A percentile compares a stretch with the other conserved stretches of the same genome.
phyloP scores from a whole-genome alignment of 129 eudicot species.

The carrot (Daucus carota) region DH1_v3.0 NC_030385.2:1470501-1471000 shows the following conservation, averaged over 20 bases:
- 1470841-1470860: slow-evolving; percentile 1
- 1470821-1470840: neutral
- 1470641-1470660: slow-evolving; percentile 7
- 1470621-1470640: neutral
- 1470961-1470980: slow-evolving; percentile 95
- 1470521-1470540: too few species aligned
- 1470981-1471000: slow-evolving; percentile 96
- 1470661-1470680: slow-evolving; percentile 44
- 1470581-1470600: neutral
- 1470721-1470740: slow-evolving; percentile 96
- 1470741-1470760: slow-evolving; percentile 99
- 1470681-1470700: slow-evolving; percentile 90
- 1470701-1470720: slow-evolving; percentile 92
- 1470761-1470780: slow-evolving; percentile 91
- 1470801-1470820: slow-evolving; percentile 44
- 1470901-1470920: neutral
- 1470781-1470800: slow-evolving; percentile 97
- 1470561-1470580: neutral
- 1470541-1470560: neutral
- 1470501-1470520: too few species aligned
- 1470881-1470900: neutral
- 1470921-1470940: slow-evolving; percentile 28
- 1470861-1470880: neutral
- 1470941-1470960: slow-evolving; percentile 89
- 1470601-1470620: neutral